Evolutionary conservation across 1,139 yeast species (phyloP).

Genomic region (Wickerhamomyces sp.): DNA sequence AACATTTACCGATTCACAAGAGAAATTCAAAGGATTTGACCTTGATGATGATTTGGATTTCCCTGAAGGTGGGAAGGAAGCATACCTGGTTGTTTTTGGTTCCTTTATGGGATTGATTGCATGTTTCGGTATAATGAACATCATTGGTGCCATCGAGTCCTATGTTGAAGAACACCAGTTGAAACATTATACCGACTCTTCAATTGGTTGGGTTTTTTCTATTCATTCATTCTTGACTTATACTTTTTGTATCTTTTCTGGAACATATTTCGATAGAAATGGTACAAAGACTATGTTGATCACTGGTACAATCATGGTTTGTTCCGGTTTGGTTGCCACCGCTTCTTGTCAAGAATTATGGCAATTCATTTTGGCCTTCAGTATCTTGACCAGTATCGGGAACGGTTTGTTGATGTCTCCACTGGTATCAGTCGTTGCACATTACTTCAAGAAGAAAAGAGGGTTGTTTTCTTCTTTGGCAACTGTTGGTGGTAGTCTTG

Average conservation of each 20-base stretch:
- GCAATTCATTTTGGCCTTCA: slow-evolving; percentile 56
- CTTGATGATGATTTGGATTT: slow-evolving; percentile 7
- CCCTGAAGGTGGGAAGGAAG: slow-evolving; percentile 51
- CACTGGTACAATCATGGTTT: slow-evolving; percentile 39
- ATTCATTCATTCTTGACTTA: slow-evolving; percentile 49
- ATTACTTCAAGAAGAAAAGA: slow-evolving; percentile 54
- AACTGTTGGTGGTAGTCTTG: slow-evolving; percentile 64
- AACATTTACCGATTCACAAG: slow-evolving; percentile 2
- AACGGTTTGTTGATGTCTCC: slow-evolving; percentile 55
- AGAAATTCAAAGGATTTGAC: background rate
- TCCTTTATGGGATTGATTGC: slow-evolving; percentile 60
- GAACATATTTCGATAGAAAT: slow-evolving; percentile 52
- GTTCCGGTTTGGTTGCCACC: slow-evolving; percentile 47
- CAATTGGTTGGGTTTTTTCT: slow-evolving; percentile 63
- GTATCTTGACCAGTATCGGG: slow-evolving; percentile 50
- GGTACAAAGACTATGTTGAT: slow-evolving; percentile 49
- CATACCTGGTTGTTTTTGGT: slow-evolving; percentile 61
- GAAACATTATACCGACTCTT: slow-evolving; percentile 35
- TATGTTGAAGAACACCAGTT: slow-evolving; percentile 51
- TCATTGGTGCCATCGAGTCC: slow-evolving; percentile 61
- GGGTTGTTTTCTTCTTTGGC: slow-evolving; percentile 61
- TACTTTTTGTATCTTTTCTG: slow-evolving; percentile 51
- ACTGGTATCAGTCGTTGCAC: slow-evolving; percentile 52
- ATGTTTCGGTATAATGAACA: slow-evolving; percentile 60
- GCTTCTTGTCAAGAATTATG: slow-evolving; percentile 45